Conservation (phyloP, 805 yeast genomes). For the Zygotorulaspora florentina region DNA sequence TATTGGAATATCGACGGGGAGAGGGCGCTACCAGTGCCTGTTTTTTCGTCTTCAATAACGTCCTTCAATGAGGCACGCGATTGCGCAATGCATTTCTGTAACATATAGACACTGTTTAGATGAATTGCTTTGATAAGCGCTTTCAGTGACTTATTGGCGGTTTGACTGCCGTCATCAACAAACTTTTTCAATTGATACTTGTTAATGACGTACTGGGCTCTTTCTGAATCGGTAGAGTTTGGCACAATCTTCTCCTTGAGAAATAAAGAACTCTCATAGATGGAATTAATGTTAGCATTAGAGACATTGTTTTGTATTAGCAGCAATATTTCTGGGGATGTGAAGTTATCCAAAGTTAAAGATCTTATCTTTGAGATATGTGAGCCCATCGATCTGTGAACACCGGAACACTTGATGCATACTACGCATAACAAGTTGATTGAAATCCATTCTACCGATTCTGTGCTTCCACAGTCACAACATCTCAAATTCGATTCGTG, state of each 20-base stretch:
- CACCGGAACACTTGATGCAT: slow-evolving; percentile 83
- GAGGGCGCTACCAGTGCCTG: slow-evolving; percentile 16
- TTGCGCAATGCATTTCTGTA: slow-evolving; percentile 26
- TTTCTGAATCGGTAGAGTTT: slow-evolving; percentile 40
- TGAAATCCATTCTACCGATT: slow-evolving; percentile 80
- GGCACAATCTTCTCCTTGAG: slow-evolving; percentile 31
- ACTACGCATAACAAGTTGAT: slow-evolving; percentile 65
- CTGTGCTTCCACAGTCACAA: slow-evolving; percentile 70
- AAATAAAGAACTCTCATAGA: slow-evolving; percentile 47
- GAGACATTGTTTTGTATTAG: slow-evolving; percentile 51
- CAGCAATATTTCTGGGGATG: slow-evolving; percentile 52
- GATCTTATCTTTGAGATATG: slow-evolving; percentile 77
- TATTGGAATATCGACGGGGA: slow-evolving; percentile 41
- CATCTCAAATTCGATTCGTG: slow-evolving; percentile 60
- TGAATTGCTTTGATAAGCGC: slow-evolving; percentile 50
- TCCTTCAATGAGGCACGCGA: slow-evolving; percentile 14
- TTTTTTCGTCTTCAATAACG: slow-evolving; percentile 12
- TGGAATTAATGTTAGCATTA: slow-evolving; percentile 52
- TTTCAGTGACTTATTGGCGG: slow-evolving; percentile 28
- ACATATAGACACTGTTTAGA: slow-evolving; percentile 38
- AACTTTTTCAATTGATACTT: slow-evolving; percentile 61
- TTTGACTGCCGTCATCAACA: slow-evolving; percentile 12
- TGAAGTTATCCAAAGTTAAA: slow-evolving; percentile 63
- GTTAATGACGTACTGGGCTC: slow-evolving; percentile 56
- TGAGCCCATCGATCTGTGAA: slow-evolving; percentile 83